Evolutionary conservation across 257 asterid species (phyloP).

Genomic region (Jacaranda copaia): DNA sequence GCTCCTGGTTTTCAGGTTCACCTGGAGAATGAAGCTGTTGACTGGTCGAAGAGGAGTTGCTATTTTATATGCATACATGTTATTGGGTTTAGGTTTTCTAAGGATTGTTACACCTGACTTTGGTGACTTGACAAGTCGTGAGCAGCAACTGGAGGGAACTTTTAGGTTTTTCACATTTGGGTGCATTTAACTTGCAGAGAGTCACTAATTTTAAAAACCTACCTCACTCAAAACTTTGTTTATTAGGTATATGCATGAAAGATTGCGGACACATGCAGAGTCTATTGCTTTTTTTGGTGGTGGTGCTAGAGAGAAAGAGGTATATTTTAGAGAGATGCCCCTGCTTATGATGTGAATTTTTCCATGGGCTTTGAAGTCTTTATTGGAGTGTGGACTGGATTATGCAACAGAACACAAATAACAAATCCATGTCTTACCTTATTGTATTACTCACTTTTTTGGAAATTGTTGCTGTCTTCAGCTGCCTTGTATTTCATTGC

Average conservation of each 20-base stretch:
- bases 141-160: slow-evolving; percentile 97
- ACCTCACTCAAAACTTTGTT: slow-evolving; percentile 35
- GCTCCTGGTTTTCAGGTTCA: slow-evolving; percentile 76
- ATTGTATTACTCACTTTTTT: not conserved
- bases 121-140: slow-evolving; percentile 86
- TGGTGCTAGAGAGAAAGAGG: slow-evolving; percentile 98
- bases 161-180: slow-evolving; percentile 69
- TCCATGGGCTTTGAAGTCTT: slow-evolving; percentile 5
- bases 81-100: slow-evolving; percentile 92
- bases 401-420: slow-evolving; percentile 17
- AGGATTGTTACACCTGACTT: slow-evolving; percentile 95
- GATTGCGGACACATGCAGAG: slow-evolving; percentile 99
- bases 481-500: slow-evolving; percentile 28
- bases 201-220: slow-evolving; percentile 22
- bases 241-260: slow-evolving; percentile 96
- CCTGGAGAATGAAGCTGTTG: slow-evolving; percentile 98
- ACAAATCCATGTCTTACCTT: slow-evolving; percentile 18
- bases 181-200: slow-evolving; percentile 30
- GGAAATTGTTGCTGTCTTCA: slow-evolving; percentile 5
- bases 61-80: slow-evolving; percentile 94
- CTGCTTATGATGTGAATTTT: slow-evolving; percentile 6
- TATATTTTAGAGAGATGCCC: slow-evolving; percentile 32
- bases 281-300: slow-evolving; percentile 99
- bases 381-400: slow-evolving; percentile 6
- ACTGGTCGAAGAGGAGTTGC: slow-evolving; percentile 96